phyloP scores from a whole-genome alignment of 345 rosid genomes.

The Geranium rotundifolium region DNA sequence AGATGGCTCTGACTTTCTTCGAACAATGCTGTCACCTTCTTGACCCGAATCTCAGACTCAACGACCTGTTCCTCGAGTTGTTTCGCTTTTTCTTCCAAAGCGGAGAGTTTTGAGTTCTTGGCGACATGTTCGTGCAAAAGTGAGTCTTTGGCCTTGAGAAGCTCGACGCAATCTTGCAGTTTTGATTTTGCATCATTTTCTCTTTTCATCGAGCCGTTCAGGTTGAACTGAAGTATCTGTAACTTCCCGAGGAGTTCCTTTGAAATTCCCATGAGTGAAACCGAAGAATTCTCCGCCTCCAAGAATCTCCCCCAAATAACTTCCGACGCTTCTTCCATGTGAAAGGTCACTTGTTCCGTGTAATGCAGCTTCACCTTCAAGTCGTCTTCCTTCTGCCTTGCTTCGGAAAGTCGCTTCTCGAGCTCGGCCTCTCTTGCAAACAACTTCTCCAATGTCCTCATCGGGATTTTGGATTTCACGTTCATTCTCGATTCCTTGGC shows the following conservation, averaged over 20 bases:
- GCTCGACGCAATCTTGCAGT: slow-evolving; percentile 33
- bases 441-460: slow-evolving; percentile 73
- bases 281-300: slow-evolving; percentile 84
- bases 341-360: slow-evolving; percentile 65
- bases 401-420: slow-evolving; percentile 54
- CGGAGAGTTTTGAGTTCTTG: slow-evolving; percentile 39
- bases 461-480: slow-evolving; percentile 29
- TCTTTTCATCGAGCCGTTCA: slow-evolving; percentile 43
- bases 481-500: slow-evolving; percentile 20
- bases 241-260: slow-evolving; percentile 57
- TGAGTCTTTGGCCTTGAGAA: slow-evolving; percentile 38
- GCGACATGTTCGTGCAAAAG: slow-evolving; percentile 28
- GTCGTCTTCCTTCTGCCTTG: slow-evolving; percentile 59
- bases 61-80: slow-evolving; percentile 48
- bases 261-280: slow-evolving; percentile 75
- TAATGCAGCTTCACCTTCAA: slow-evolving; percentile 63
- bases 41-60: slow-evolving; percentile 33
- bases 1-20: slow-evolving; percentile 60
- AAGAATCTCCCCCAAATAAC: slow-evolving; percentile 86
- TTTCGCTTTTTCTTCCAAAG: slow-evolving; percentile 41
- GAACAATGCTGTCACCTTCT: slow-evolving; percentile 33
- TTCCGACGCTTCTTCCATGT: slow-evolving; percentile 97
- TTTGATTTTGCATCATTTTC: slow-evolving; percentile 47
- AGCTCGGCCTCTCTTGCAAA: slow-evolving; percentile 66
- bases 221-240: slow-evolving; percentile 60